Conservation (phyloP, 305 asterid genomes). For the Fraxinus sp. region DNA sequence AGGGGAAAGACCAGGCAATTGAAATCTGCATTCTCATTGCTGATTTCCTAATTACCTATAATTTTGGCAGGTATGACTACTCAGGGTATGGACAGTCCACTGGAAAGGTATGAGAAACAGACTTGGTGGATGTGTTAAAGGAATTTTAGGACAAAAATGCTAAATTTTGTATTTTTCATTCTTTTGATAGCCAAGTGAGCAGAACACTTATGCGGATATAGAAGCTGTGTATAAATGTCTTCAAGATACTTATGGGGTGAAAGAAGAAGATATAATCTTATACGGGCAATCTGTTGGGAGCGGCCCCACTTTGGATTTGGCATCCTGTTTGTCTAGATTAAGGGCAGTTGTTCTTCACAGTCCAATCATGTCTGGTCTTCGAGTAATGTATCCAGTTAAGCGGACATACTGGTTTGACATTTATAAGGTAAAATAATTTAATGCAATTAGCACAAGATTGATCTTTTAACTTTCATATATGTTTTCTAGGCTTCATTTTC, state of each 20-base stretch:
- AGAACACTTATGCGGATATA: constrained; percentile 86
- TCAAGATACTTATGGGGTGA: constrained; percentile 73
- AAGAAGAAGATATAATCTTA: constrained; percentile 83
- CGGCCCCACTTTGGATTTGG: constrained; percentile 91
- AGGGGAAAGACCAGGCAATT: constrained; percentile 10
- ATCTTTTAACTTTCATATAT: constrained; percentile 9
- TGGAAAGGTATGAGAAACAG: constrained; percentile 75
- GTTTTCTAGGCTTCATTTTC: constrained; percentile 15
- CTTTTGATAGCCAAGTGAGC: constrained; percentile 76
- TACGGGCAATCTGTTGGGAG: constrained; percentile 99
- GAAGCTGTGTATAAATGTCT: constrained; percentile 96
- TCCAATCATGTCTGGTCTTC: constrained; percentile 88
- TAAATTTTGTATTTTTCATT: constrained; percentile 28
- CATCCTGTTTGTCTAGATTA: constrained; percentile 71
- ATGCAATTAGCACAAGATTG: constrained; percentile 1
- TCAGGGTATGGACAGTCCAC: constrained; percentile 95
- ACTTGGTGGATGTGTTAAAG: constrained; percentile 15
- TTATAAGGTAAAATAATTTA: constrained; percentile 58
- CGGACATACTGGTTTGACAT: constrained; percentile 96
- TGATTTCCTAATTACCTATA: constrained; percentile 8
- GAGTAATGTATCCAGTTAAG: constrained; percentile 98
- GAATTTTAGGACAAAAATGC: constrained; percentile 23
- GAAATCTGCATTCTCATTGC: constrained; percentile 12
- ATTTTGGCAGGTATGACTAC: constrained; percentile 75
- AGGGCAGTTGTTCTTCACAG: constrained; percentile 98